phyloP scores from a whole-genome alignment of 2,329 filamentous ascomycete species.

The Xylariaceae sp. region DNA sequence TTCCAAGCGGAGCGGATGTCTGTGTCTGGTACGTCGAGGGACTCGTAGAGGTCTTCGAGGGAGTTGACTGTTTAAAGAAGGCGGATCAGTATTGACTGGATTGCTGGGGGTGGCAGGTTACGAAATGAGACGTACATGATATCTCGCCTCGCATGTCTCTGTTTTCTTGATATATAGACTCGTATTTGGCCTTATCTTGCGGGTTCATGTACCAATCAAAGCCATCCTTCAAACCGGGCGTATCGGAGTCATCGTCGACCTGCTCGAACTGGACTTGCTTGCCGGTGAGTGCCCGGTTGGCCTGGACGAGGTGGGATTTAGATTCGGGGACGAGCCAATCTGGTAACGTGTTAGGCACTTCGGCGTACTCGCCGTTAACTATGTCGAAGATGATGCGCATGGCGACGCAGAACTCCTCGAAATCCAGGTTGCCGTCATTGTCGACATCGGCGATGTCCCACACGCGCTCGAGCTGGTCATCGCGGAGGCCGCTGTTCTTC shows the following conservation, averaged over 20 bases:
- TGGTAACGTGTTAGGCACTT: constrained; percentile 80
- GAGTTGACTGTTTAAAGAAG: constrained; percentile 76
- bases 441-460: constrained; percentile 98
- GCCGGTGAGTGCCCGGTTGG: constrained; percentile 72
- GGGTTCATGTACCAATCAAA: constrained; percentile 99
- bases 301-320: constrained; percentile 86
- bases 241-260: constrained; percentile 78
- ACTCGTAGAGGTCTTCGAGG: constrained; percentile 80
- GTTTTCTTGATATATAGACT: constrained; percentile 94
- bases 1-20: constrained; percentile 95
- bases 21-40: constrained; percentile 67
- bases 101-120: too few species aligned
- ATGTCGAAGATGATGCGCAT: constrained; percentile 98
- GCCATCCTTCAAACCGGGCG: constrained; percentile 82
- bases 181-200: constrained; percentile 85
- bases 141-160: constrained; percentile 82
- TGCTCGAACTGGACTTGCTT: constrained; percentile 80
- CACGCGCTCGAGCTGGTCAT: constrained; percentile 85
- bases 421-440: constrained; percentile 94
- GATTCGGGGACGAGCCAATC: constrained; percentile 97
- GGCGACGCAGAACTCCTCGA: constrained; percentile 98
- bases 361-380: constrained; percentile 87
- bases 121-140: constrained; percentile 65
- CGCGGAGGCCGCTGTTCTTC: constrained; percentile 60
- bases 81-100: too few species aligned